Evolutionary conservation across 164 flowering plant genomes (phyloP), one percentile per base, ranked within the genome.

Genomic region (Kingdonia uniflora): DNA sequence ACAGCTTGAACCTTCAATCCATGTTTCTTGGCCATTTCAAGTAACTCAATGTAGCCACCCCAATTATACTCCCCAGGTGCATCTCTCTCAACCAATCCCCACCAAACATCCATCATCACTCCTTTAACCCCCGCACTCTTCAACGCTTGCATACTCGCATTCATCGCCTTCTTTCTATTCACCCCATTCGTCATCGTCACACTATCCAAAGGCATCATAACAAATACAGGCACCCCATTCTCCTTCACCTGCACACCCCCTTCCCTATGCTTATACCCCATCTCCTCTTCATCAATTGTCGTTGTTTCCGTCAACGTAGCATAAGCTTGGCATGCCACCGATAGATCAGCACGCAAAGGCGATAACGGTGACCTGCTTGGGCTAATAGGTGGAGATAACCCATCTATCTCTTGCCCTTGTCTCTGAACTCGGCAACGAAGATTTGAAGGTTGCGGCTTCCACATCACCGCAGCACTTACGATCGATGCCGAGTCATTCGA

Each of bases 61-160:
- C 92, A 92, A 56, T 92, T 82, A 51, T 87, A 87, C 39, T 23
- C 59, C 13, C 90, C 92, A 0, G 96, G 95, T 17, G 29, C 33
- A 3, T 87, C 94, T 42, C 84, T 69, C 81, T 87, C 98, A 53
- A 92, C 98, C 69, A 92, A 60, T 0, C 98, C 98, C 98, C 98
- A 92, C 98, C 98, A 92, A 60, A 87, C 96, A 51, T 92, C 98
- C 79, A 92, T 68, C 98, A 92, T 92, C 3, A 92, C 55, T 63
- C 98, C 98, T 59, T 87, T 94, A 49, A 87, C 98, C 1, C 98
- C 96, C 0, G 96, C 96, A 59, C 91, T 87, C 68, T 80, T 85
- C 65, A 92, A 51, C 74, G 96, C 98, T 74, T 65, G 74, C 61
- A 92, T 4, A 38, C 95, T 84, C 57, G 84, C 90, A 49, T 80